Conservation (phyloP, 257 asterid genomes). For the Rauvolfia tetraphylla region DNA sequence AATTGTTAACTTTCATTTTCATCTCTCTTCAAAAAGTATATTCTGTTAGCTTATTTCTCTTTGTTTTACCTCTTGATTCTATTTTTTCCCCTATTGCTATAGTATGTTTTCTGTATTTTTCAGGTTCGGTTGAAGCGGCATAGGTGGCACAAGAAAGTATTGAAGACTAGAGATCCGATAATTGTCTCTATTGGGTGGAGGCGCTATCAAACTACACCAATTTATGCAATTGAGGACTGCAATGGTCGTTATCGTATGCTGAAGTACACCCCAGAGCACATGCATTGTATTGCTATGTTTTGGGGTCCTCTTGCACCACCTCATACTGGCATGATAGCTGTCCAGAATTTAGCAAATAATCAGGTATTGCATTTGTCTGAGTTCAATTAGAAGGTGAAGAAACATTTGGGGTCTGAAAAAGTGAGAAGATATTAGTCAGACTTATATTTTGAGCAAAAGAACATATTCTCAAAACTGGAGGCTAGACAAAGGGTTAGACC, state of each 20-base stretch:
- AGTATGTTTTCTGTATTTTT: conserved; percentile 16
- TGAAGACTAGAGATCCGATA: conserved; percentile 95
- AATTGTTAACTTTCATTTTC: neutral
- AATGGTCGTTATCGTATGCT: conserved; percentile 97
- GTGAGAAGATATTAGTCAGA: neutral
- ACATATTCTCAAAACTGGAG: neutral
- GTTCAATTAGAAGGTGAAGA: neutral
- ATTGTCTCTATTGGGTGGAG: conserved; percentile 99
- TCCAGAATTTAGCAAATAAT: conserved; percentile 80
- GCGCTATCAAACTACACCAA: conserved; percentile 85
- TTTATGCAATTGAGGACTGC: conserved; percentile 86
- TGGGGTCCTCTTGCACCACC: conserved; percentile 99
- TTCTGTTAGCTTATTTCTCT: neutral
- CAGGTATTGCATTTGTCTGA: conserved; percentile 43
- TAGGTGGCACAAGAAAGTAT: conserved; percentile 94
- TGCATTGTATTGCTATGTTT: conserved; percentile 99
- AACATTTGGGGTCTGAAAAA: neutral
- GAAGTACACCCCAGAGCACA: conserved; percentile 97
- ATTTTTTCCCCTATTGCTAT: neutral
- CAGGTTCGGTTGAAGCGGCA: conserved; percentile 90
- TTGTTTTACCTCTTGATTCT: neutral
- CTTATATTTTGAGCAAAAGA: neutral
- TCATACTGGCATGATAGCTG: conserved; percentile 83
- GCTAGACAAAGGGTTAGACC: neutral
- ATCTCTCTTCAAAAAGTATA: neutral